Conservation (phyloP, 176 grass and related monocot genomes). For the Tuctoria greenei region DNA sequence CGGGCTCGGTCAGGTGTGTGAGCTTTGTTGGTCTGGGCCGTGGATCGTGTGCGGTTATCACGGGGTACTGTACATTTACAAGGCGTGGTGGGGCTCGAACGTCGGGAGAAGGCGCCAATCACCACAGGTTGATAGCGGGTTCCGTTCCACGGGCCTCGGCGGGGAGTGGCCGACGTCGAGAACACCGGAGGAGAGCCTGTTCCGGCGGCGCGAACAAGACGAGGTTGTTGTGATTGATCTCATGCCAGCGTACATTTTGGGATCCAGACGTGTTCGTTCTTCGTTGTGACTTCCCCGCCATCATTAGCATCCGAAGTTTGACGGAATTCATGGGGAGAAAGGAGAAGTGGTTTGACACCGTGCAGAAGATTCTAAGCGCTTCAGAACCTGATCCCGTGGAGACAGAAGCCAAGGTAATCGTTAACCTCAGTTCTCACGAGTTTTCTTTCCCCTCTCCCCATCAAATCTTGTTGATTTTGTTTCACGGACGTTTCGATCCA, state of each 20-base stretch:
- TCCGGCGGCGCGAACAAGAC: not conserved
- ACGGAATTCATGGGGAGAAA: slow-evolving; percentile 50
- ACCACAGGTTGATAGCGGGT: not conserved
- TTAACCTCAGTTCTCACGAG: not conserved
- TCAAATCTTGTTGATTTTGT: not conserved
- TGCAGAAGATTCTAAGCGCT: slow-evolving; percentile 58
- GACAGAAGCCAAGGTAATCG: slow-evolving; percentile 46
- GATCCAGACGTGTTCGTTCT: not conserved
- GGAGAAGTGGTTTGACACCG: slow-evolving; percentile 56
- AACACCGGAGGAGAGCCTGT: not conserved
- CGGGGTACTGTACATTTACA: not conserved
- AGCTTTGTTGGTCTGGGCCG: not conserved
- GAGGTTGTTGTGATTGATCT: not conserved
- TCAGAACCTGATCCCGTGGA: slow-evolving; percentile 42
- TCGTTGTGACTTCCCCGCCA: not conserved
- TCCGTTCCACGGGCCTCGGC: not conserved
- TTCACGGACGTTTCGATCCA: not conserved
- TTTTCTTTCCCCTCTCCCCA: not conserved
- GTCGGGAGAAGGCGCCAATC: slow-evolving; percentile 24
- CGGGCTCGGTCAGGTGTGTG: not conserved
- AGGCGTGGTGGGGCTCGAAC: slow-evolving; percentile 16
- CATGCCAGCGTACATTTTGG: not conserved
- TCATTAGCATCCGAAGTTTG: not conserved
- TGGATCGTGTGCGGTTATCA: not conserved
- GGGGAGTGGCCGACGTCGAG: slow-evolving; percentile 17